A percentile compares a stretch with the other conserved stretches of the same genome.
Evolutionary conservation across 768 basidiomycete genomes (phyloP).

Genomic region (Chiua virens): DNA sequence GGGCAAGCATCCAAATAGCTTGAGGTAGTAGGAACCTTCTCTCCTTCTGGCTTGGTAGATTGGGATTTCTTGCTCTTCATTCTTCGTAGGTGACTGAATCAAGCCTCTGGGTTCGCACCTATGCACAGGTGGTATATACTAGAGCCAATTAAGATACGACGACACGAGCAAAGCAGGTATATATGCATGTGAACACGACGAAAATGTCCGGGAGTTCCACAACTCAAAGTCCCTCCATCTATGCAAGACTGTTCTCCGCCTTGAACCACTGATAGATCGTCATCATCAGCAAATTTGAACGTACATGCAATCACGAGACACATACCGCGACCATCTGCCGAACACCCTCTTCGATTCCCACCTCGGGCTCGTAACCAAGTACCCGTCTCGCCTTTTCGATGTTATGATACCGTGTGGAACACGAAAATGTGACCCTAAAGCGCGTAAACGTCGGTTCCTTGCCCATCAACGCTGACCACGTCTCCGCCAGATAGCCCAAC

Average conservation of each 20-base stretch:
- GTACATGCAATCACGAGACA: too few relatives aligned
- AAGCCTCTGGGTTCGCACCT: too few relatives aligned
- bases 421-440: conserved; percentile 80
- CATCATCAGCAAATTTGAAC: not conserved
- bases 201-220: too few relatives aligned
- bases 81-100: too few relatives aligned
- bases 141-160: too few relatives aligned
- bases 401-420: conserved; percentile 84
- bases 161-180: conserved; percentile 4
- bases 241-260: conserved; percentile 29
- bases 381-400: conserved; percentile 91
- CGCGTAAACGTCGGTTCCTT: conserved; percentile 84
- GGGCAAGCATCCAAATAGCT: too few relatives aligned
- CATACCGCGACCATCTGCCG: conserved; percentile 73
- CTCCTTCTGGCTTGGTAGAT: too few relatives aligned
- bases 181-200: not conserved
- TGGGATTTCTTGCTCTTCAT: too few relatives aligned
- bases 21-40: too few relatives aligned
- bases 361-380: conserved; percentile 90
- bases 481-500: conserved; percentile 73
- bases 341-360: conserved; percentile 87
- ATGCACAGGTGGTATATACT: too few relatives aligned
- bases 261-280: conserved; percentile 26
- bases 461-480: conserved; percentile 68
- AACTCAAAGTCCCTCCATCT: not conserved